These are phyloP conservation scores for Cytospora leucostoma DNA, from an alignment of 2,329 filamentous ascomycete genomes.

Conservation along the genomic window DNA sequence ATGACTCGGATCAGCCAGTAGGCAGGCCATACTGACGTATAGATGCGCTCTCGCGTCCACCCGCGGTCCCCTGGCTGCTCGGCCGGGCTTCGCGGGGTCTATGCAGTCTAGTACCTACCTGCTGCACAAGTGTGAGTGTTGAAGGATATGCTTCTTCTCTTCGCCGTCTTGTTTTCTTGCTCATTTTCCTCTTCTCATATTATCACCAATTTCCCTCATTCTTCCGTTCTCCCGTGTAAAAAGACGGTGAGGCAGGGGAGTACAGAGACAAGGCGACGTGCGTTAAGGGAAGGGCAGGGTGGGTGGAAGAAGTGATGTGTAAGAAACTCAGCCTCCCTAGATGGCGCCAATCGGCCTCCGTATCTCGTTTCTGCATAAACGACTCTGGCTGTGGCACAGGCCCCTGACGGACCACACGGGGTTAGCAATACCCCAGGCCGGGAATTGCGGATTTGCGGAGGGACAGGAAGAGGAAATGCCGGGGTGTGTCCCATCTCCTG, in stretches of 20 bases:
- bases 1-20: slow-evolving; percentile 20
- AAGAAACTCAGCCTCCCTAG: background rate
- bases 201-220: background rate
- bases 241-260: background rate
- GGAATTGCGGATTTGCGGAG: too few species aligned
- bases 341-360: background rate
- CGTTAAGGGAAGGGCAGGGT: background rate
- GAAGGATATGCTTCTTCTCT: background rate
- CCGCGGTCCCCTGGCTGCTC: background rate
- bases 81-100: background rate
- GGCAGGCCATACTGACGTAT: slow-evolving; percentile 21
- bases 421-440: too few species aligned
- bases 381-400: background rate
- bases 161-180: background rate
- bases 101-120: slow-evolving; percentile 4
- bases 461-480: too few species aligned
- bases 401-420: too few species aligned
- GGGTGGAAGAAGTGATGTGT: background rate
- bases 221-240: background rate
- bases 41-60: slow-evolving; percentile 9
- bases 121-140: slow-evolving; percentile 6
- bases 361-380: background rate
- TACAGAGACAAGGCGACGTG: background rate
- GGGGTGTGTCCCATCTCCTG: too few species aligned
- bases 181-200: background rate